A percentile compares a stretch with the other conserved stretches of the same genome.
These are phyloP conservation scores for Heterococcus sp. DNA, from an alignment of 108 stramenopile species.

Conservation along the genomic window DNA sequence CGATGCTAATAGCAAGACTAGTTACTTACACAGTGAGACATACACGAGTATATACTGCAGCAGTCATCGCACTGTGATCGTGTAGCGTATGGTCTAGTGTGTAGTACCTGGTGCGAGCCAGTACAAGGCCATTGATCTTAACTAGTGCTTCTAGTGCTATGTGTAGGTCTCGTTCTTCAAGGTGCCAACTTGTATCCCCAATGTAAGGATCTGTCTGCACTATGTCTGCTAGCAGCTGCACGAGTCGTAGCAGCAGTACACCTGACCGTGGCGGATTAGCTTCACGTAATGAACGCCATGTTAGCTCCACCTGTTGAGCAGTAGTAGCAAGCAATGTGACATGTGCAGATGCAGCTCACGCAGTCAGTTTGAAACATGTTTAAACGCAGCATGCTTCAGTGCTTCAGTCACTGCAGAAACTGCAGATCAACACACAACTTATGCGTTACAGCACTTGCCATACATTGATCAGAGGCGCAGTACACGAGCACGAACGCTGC, in stretches of 20 bases:
- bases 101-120: neutral
- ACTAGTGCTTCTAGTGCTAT: neutral
- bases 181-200: too few species aligned
- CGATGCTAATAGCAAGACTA: too few species aligned
- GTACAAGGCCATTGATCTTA: neutral
- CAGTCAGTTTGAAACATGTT: too few species aligned
- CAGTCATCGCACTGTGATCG: too few species aligned
- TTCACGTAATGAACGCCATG: neutral
- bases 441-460: neutral
- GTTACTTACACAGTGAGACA: too few species aligned
- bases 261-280: conserved; percentile 7
- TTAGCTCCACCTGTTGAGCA: neutral
- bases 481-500: neutral
- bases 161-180: neutral
- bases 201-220: too few species aligned
- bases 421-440: neutral
- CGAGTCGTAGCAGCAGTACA: conserved; percentile 16
- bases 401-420: neutral
- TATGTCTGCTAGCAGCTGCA: conserved; percentile 1
- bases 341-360: too few species aligned
- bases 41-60: too few species aligned
- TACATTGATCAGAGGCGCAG: neutral
- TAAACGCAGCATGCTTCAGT: too few species aligned
- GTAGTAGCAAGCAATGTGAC: too few species aligned
- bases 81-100: too few species aligned